Percentiles rank a stretch among this genome's conserved stretches.
Conservation (phyloP, 2,329 filamentous ascomycete species). For the Leptographium wingfieldii region DNA sequence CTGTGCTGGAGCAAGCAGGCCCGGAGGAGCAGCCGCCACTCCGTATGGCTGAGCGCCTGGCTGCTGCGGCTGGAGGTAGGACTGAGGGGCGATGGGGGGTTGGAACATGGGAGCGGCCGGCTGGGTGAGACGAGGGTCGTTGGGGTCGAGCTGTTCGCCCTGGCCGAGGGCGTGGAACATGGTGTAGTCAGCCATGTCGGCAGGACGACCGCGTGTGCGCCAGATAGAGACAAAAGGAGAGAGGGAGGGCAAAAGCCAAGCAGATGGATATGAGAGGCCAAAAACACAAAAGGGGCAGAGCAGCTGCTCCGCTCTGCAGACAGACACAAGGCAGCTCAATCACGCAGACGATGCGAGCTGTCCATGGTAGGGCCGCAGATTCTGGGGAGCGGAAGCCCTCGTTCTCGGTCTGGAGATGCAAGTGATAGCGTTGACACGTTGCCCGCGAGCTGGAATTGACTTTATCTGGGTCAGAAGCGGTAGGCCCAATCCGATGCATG, state of each 20-base stretch:
- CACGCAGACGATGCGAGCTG: not conserved
- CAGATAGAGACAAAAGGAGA: not conserved
- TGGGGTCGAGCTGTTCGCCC: slow-evolving; percentile 36
- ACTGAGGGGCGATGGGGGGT: slow-evolving; percentile 38
- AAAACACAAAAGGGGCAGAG: not conserved
- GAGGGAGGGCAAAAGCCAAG: not conserved
- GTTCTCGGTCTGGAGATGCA: not conserved
- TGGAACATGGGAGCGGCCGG: slow-evolving; percentile 32
- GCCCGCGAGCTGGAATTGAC: not conserved
- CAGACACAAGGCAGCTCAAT: not conserved
- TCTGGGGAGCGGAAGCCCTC: not conserved
- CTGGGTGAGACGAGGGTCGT: slow-evolving; percentile 35
- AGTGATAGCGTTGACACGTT: slow-evolving; percentile 7
- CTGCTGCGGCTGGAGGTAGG: slow-evolving; percentile 28
- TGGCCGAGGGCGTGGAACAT: slow-evolving; percentile 40
- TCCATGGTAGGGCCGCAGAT: not conserved
- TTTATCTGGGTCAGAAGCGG: not conserved
- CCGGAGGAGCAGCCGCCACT: not conserved
- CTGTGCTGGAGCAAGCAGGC: slow-evolving; percentile 13
- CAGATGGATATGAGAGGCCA: not conserved
- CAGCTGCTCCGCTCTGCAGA: not conserved
- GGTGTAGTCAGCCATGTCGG: slow-evolving; percentile 28
- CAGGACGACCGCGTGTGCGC: not conserved
- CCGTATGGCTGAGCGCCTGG: not conserved
- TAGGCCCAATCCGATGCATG: not conserved